Evolutionary conservation across 1,284 basidiomycete genomes (phyloP), one percentile per base, ranked within the genome.

Genomic region (Fomitopsis betulina): DNA sequence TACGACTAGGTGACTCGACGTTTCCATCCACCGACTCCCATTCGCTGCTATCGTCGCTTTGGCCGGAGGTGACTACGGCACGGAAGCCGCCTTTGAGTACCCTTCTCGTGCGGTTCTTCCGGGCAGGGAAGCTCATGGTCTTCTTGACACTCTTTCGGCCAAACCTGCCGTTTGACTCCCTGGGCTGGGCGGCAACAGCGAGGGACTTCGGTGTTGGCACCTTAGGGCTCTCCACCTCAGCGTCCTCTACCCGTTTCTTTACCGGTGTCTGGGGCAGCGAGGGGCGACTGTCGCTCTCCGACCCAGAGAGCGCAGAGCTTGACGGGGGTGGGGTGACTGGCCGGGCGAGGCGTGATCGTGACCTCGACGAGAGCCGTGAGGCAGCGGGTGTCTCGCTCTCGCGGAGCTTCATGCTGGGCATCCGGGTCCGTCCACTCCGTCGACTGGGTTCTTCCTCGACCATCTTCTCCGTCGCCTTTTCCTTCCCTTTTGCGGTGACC

Each of bases 121-220:
- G 62, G 38, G 52, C 53, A 27, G 65, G 51, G 55, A 72, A 61
- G 58, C 74, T 74, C 65, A 72, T 76, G 62, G 84, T 84, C 59
- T 87, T 85, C 9, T 75, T 78, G 21, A 75, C 73, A 21, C 70
- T 68, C 65, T 81, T 82, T 71, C 78, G 80, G 40, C 79, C 80
- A 55, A 81, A 81, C 19, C 79, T 72, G 45, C 80, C 79, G 59
- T 81, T 79, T 35, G 70, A 68, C 59, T 78, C 78, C 47, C 79
- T 75, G 7, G 79, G 79, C 61, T 82, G 80, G n/a, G 66, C 66
- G 55, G 79, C 79, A 49, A 81, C 77, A 17, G 77, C 80, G 27
- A 78, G 63, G 5, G 77, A 75, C 65, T 80, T 80, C 35, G 79
- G 77, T 47, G 71, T 76, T 37, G 69, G 68, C 10, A 65, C 19